These are phyloP conservation scores for Coriaria nepalensis DNA, from an alignment of 306 rosid genomes.

Conservation along the genomic window DNA sequence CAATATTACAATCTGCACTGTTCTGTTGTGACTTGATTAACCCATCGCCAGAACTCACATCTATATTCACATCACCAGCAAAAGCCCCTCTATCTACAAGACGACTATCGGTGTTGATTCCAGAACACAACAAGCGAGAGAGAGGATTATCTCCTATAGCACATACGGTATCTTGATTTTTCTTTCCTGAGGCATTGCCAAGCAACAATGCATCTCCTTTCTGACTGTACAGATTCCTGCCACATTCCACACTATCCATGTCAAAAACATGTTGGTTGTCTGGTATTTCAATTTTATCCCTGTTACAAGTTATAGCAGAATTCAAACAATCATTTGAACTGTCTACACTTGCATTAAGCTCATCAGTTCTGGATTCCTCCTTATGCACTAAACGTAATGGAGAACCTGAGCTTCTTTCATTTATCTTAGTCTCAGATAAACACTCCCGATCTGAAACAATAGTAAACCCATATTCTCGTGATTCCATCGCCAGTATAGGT, in stretches of 20 bases:
- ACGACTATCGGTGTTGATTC: conserved; percentile 18
- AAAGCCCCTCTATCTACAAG: conserved; percentile 16
- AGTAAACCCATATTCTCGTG: conserved; percentile 24
- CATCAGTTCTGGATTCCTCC: conserved; percentile 21
- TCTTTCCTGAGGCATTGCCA: conserved; percentile 22
- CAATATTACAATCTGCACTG: conserved; percentile 17
- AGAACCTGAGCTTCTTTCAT: conserved; percentile 23
- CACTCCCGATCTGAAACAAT: conserved; percentile 18
- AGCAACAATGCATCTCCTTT: conserved; percentile 20
- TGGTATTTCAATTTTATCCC: conserved; percentile 17
- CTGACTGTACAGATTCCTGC: conserved; percentile 22
- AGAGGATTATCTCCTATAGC: conserved; percentile 19
- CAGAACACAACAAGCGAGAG: conserved; percentile 21
- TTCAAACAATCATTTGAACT: conserved; percentile 18
- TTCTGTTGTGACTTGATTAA: conserved; percentile 19
- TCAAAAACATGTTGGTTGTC: conserved; percentile 21
- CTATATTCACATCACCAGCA: conserved; percentile 13
- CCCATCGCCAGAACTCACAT: conserved; percentile 21
- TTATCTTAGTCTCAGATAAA: conserved; percentile 21
- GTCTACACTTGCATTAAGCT: conserved; percentile 21
- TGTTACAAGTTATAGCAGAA: conserved; percentile 14
- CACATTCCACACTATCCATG: conserved; percentile 23
- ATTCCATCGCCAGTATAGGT: conserved; percentile 16
- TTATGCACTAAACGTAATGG: conserved; percentile 17
- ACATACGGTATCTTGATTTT: conserved; percentile 22